Evolutionary conservation across 306 rosid genomes (phyloP).

Genomic region (Medicago lupulina): DNA sequence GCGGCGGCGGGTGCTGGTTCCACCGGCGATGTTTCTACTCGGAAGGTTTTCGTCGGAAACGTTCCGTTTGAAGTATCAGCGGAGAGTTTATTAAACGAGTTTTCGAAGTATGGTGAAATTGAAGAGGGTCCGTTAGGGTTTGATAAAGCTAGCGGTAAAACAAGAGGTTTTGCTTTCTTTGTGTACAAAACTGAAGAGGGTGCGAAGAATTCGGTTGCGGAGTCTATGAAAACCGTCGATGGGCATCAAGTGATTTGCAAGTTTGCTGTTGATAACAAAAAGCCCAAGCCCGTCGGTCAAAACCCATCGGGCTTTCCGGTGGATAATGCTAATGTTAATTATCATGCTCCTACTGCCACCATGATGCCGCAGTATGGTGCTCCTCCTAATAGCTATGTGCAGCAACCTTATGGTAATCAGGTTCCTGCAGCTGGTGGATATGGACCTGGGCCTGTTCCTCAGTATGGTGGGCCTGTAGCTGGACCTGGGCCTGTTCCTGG

Average conservation of each 20-base stretch:
- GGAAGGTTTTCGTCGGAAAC: constrained; percentile 87
- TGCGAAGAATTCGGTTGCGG: constrained; percentile 72
- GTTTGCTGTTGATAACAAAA: constrained; percentile 63
- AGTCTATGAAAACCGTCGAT: constrained; percentile 72
- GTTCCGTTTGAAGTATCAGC: constrained; percentile 82
- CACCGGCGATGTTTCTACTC: constrained; percentile 10
- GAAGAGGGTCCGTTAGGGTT: constrained; percentile 97
- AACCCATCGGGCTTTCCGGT: constrained; percentile 16
- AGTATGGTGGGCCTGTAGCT: constrained; percentile 51
- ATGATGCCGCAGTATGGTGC: constrained; percentile 39
- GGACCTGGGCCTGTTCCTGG: constrained; percentile 50
- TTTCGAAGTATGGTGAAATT: constrained; percentile 71
- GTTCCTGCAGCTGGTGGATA: constrained; percentile 64
- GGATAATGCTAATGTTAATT: constrained; percentile 1
- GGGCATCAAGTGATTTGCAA: constrained; percentile 81
- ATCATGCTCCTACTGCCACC: constrained; percentile 3
- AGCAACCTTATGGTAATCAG: constrained; percentile 53
- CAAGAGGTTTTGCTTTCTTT: constrained; percentile 80
- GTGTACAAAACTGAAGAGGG: constrained; percentile 83
- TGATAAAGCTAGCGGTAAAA: constrained; percentile 84
- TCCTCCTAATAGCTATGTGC: constrained; percentile 49
- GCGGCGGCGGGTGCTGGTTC: constrained; percentile 67
- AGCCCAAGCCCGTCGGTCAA: constrained; percentile 51
- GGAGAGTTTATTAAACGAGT: constrained; percentile 67
- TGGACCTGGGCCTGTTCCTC: constrained; percentile 59